Conservation (phyloP, 2,329 filamentous ascomycete species). For the Talaromyces sp. region DNA sequence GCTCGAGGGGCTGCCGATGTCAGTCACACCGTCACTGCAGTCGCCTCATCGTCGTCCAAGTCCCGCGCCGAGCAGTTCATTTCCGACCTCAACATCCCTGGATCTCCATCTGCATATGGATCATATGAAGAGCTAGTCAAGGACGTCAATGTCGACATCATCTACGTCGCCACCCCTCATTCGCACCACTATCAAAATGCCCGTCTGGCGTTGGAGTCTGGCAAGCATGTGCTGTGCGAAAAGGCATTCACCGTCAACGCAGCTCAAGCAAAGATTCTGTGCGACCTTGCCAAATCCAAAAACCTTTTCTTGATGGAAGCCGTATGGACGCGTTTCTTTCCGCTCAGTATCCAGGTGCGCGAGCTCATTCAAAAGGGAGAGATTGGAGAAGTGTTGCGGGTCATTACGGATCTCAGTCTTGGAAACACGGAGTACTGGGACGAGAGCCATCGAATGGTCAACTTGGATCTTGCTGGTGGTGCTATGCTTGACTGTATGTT, state of each 20-base stretch:
- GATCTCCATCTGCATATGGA: constrained; percentile 65
- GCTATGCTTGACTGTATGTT: constrained; percentile 63
- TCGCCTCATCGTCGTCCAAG: constrained; percentile 64
- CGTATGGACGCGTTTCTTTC: constrained; percentile 87
- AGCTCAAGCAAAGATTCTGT: constrained; percentile 65
- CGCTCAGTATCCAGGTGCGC: constrained; percentile 67
- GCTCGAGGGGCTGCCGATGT: constrained; percentile 65
- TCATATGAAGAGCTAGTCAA: constrained; percentile 76
- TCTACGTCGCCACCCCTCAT: constrained; percentile 87
- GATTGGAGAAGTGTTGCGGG: constrained; percentile 54
- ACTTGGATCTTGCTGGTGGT: constrained; percentile 74
- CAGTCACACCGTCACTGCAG: constrained; percentile 70
- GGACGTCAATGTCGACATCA: constrained; percentile 72
- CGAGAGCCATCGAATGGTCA: constrained; percentile 71
- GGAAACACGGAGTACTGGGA: constrained; percentile 52
- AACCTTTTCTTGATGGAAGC: constrained; percentile 76
- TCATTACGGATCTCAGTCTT: constrained; percentile 57
- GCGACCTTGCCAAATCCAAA: constrained; percentile 66
- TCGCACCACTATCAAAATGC: constrained; percentile 90
- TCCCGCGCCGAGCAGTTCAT: constrained; percentile 68
- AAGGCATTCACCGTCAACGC: constrained; percentile 86
- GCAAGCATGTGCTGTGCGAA: constrained; percentile 85
- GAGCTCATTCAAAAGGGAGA: constrained; percentile 51
- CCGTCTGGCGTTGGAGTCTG: constrained; percentile 74
- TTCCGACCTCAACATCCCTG: constrained; percentile 61